Evolutionary conservation across 371 early-diverging fungal genomes (phyloP).

Genomic region (Mucor sp.): DNA sequence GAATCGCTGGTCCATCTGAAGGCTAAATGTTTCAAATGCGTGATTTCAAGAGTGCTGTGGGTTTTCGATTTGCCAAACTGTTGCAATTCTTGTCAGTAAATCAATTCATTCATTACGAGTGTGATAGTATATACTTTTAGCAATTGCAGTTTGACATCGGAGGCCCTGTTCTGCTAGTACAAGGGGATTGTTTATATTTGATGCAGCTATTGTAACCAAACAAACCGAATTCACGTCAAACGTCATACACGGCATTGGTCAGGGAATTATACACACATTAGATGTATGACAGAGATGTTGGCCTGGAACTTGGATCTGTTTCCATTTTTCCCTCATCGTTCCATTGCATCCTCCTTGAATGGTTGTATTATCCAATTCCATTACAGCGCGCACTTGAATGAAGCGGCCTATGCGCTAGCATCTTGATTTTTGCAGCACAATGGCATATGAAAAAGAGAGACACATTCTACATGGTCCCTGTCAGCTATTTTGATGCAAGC

Average conservation of each 20-base stretch:
- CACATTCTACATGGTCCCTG: not conserved
- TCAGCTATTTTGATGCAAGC: not conserved
- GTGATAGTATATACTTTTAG: not conserved
- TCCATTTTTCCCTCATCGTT: not conserved
- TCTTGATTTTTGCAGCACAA: not conserved
- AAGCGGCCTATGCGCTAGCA: not conserved
- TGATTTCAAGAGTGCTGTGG: not conserved
- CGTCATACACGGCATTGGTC: not conserved
- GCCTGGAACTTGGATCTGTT: not conserved
- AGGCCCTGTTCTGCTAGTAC: not conserved
- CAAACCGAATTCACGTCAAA: not conserved
- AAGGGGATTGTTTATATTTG: not conserved
- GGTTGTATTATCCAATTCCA: not conserved
- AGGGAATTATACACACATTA: not conserved
- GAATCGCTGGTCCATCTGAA: not conserved
- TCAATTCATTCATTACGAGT: too few species aligned
- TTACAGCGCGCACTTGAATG: not conserved
- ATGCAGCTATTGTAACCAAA: not conserved
- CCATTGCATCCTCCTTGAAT: not conserved
- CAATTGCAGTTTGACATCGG: not conserved
- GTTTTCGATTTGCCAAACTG: not conserved
- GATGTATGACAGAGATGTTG: not conserved
- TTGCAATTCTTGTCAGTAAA: not conserved
- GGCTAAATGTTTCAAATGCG: not conserved
- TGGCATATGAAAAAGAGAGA: not conserved